Base-by-base conservation (phyloP, 495 filamentous ascomycete genomes). In the Neurospora sp. region DNA sequence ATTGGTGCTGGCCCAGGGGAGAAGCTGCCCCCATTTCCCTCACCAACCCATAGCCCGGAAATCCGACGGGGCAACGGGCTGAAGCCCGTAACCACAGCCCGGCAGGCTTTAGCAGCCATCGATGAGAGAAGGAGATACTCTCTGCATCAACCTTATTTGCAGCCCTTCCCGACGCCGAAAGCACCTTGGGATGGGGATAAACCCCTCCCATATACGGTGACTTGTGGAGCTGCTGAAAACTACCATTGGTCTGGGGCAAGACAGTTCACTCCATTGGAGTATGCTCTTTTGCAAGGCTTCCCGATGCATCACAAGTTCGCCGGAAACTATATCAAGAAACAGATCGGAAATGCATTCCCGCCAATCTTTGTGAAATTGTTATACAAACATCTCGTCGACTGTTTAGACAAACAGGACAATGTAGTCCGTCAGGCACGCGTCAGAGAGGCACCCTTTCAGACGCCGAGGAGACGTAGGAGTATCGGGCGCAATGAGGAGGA, bases 281-380 rank as follows among this genome's bases (percentile, higher is more conserved):
- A 92, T 40, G 92, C 95, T 0, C 85, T 88, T 13, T 77, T 98
- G 3, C 92, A 96, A 73, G 89, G 89, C 0, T 98, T 97, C 70
- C 93, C 94, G 0, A 15, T 83, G 0, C 80, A 83, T 3, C 91
- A 93, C 81, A 78, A 82, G 3, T 97, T 97, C 74, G 76, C 81
- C 0, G 81, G 80, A 1, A 59, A 19, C 0, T 74, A 79, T 7
- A 82, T 89, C 3, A 89, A 87, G 72, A 90, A 85, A 75, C 93
- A 96, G 78, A 92, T 97, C 74, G 95, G 95, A 0, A 98, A 98
- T 79, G 93, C 94, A 0, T 93, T 96, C 8, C 92, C 94, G 0
- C 90, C 94, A 0, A 74, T 80, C 7, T 81, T 93, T 0, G 91
- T 90, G 0, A 81, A 86, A 48, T 83, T 85, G 0, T 72, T 96